Conservation (phyloP, 352 stramenopile species). For the Thalassiosira pacifica region DNA sequence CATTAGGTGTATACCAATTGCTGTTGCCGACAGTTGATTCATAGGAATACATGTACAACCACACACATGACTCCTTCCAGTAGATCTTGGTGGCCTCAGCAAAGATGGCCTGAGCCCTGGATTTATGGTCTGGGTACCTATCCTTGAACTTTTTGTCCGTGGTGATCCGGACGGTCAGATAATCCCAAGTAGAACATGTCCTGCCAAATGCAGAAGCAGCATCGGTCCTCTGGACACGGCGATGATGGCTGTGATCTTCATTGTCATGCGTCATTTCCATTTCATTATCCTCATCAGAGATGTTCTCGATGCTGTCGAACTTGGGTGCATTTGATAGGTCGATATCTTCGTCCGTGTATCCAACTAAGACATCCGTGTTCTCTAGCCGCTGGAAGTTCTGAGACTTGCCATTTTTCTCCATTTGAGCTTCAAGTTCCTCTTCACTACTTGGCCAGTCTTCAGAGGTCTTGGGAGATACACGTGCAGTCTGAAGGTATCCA, state of each 20-base stretch:
- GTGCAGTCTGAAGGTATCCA: not conserved
- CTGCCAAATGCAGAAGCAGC: not conserved
- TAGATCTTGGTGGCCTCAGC: not conserved
- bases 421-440: no score
- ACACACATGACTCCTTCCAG: not conserved
- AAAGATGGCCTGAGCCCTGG: not conserved
- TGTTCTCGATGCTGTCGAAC: not conserved
- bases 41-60: not conserved
- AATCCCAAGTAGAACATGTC: not conserved
- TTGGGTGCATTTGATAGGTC: not conserved
- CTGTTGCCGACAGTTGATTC: not conserved
- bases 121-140: not conserved
- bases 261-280: not conserved
- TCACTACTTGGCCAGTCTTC: not conserved
- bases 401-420: not conserved
- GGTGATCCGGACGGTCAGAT: not conserved
- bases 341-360: not conserved
- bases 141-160: constrained; percentile 15
- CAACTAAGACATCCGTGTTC: not conserved
- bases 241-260: not conserved
- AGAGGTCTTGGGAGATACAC: not conserved
- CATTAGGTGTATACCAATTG: not conserved
- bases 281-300: not conserved
- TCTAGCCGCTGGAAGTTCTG: not conserved
- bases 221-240: no score